phyloP scores from a whole-genome alignment of 768 basidiomycete genomes.

The Termitomyces sp. region DNA sequence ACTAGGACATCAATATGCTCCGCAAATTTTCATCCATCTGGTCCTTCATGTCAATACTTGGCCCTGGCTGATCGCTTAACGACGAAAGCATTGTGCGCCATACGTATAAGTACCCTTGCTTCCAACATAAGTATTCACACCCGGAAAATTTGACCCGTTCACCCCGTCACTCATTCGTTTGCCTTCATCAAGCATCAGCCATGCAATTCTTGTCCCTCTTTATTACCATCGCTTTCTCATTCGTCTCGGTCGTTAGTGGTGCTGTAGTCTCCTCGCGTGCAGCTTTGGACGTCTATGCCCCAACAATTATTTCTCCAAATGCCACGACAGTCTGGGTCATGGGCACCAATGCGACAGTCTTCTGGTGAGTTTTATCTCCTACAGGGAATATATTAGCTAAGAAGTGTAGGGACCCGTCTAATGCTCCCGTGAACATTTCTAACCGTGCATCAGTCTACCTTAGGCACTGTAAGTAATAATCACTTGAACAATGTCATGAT shows the following conservation, averaged over 20 bases:
- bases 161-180: conserved; percentile 1
- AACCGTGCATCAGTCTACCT: conserved; percentile 30
- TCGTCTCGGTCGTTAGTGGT: conserved; percentile 18
- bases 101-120: background rate
- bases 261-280: conserved; percentile 18
- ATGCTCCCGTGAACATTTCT: conserved; percentile 36
- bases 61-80: background rate
- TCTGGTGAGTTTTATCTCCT: conserved; percentile 19
- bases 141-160: background rate
- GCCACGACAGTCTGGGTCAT: conserved; percentile 23
- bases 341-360: conserved; percentile 21
- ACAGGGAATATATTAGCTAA: background rate
- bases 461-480: conserved; percentile 22
- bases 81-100: background rate
- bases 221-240: conserved; percentile 20
- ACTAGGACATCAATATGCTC: conserved; percentile 6
- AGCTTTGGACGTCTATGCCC: conserved; percentile 25
- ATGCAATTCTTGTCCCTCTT: conserved; percentile 21
- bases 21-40: conserved; percentile 4
- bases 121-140: background rate
- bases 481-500: background rate
- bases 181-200: background rate
- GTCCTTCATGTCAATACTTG: background rate
- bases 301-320: conserved; percentile 23
- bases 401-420: conserved; percentile 30